These are phyloP conservation scores for Ampelocalamus luodianensis DNA, from an alignment of 176 grass and related monocot genomes.

Conservation along the genomic window DNA sequence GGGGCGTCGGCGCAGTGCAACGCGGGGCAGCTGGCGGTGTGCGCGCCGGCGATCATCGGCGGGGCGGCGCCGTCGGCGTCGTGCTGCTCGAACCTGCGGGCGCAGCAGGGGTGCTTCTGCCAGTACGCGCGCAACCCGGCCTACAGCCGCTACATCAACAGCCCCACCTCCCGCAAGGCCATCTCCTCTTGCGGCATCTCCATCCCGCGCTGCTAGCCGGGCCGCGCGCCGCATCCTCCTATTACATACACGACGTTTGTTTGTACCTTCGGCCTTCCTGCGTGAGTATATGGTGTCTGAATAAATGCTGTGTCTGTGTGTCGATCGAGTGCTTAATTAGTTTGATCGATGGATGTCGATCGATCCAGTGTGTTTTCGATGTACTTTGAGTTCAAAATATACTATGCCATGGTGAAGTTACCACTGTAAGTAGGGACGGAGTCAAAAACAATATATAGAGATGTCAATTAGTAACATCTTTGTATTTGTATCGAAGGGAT, in stretches of 20 bases:
- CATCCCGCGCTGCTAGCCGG: conserved; percentile 45
- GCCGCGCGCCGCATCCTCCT: neutral
- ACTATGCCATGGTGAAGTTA: neutral
- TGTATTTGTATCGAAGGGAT: no score
- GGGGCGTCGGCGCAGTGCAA: conserved; percentile 41
- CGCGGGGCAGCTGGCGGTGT: conserved; percentile 20
- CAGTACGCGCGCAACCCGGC: conserved; percentile 49
- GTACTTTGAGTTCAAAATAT: neutral
- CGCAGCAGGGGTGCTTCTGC: conserved; percentile 54
- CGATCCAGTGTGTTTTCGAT: neutral
- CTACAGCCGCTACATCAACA: conserved; percentile 45
- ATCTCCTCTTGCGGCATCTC: conserved; percentile 28
- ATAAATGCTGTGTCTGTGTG: neutral
- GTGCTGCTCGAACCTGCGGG: conserved; percentile 52
- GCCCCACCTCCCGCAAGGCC: conserved; percentile 25
- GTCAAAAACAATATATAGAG: no score
- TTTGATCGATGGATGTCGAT: conserved; percentile 1
- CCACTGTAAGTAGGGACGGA: neutral
- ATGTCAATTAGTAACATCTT: no score
- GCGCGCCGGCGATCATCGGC: conserved; percentile 39
- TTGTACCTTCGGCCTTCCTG: neutral
- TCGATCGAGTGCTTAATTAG: neutral
- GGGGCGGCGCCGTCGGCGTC: conserved; percentile 1
- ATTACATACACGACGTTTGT: neutral
- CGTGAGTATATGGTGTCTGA: neutral